Conservation (phyloP, 208 protist species). For the Naegleria lovaniensis region DNA sequence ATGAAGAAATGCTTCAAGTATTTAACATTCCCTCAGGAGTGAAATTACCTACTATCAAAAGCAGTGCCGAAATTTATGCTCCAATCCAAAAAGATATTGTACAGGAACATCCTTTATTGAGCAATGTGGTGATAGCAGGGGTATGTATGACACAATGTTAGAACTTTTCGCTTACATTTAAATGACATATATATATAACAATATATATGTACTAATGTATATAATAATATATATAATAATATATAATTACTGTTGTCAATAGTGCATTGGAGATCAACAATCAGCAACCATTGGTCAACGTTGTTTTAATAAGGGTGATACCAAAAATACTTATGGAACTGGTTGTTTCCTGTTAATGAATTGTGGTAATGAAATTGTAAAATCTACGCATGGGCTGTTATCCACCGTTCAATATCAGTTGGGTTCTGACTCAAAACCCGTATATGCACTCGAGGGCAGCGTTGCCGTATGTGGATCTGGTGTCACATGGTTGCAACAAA, state of each 20-base stretch:
- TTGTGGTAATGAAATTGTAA: slow-evolving; percentile 69
- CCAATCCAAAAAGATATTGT: slow-evolving; percentile 31
- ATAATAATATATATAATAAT: not conserved
- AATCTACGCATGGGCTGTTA: slow-evolving; percentile 82
- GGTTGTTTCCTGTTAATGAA: slow-evolving; percentile 96
- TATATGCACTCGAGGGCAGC: slow-evolving; percentile 43
- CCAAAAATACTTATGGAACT: slow-evolving; percentile 95
- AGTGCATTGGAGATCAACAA: slow-evolving; percentile 95
- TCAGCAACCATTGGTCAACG: slow-evolving; percentile 86
- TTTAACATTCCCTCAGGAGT: slow-evolving; percentile 66
- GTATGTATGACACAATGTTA: no score
- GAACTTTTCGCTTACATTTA: not conserved
- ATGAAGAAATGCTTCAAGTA: slow-evolving; percentile 52
- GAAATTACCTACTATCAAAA: slow-evolving; percentile 79
- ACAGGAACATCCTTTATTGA: not conserved
- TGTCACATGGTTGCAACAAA: slow-evolving; percentile 85
- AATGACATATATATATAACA: no score
- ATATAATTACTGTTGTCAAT: no score
- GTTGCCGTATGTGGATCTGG: slow-evolving; percentile 80
- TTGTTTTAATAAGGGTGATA: slow-evolving; percentile 78
- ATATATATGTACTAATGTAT: slow-evolving; percentile 20
- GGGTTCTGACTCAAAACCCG: slow-evolving; percentile 37
- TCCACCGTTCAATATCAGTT: slow-evolving; percentile 90
- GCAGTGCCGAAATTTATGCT: slow-evolving; percentile 62
- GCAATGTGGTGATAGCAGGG: not conserved